Evolutionary conservation across 176 grass and related monocot genomes (phyloP), one percentile per base, ranked within the genome.

Genomic region (Juncus inflexus): DNA sequence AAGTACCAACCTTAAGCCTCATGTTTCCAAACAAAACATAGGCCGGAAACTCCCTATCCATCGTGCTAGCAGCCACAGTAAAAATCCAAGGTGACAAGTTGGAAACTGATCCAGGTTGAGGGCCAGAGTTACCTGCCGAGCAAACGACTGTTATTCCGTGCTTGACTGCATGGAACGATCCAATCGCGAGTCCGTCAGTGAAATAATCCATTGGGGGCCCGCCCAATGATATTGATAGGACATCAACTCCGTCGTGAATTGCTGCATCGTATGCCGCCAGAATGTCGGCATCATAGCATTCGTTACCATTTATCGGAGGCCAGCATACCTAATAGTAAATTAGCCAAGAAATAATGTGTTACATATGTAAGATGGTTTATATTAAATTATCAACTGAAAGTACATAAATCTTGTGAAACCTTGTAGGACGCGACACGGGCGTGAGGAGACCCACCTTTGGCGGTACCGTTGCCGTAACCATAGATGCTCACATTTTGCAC

Each of bases 241-340:
- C 52, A 67, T 86, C 75, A 38, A 81, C 79, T 4, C 90, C 90
- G 8, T 95, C 90, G 13, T 66, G 50, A 72, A 95, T 89, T 74
- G 90, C 85, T 11, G 85, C 73, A 16, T 89, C 85, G 80, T 85
- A 95, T 11, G 69, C 85, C 9, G 85, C 79, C 0, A 95, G 40
- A 4, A 89, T 61, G 79, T 95, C 90, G 14, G 85, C 59, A 53
- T 89, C 85, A 55, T 77, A 86, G 74, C 90, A 95, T 64, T 80
- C 65, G 9, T 50, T 71, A 4, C 62, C 80, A 16, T 84, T 78
- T 40, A 91, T 14, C 28, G 74, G 69, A 14, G 73, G 67, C 83
- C 78, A 90, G 73, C 80, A 90, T 41, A 76, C 73, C 70, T 74
- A 8, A 28, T 28, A 28, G 19, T 28, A 28, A 28, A 28, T 28